Evolutionary conservation across 768 basidiomycete species (phyloP).

Genomic region (Leccinum broughii): DNA sequence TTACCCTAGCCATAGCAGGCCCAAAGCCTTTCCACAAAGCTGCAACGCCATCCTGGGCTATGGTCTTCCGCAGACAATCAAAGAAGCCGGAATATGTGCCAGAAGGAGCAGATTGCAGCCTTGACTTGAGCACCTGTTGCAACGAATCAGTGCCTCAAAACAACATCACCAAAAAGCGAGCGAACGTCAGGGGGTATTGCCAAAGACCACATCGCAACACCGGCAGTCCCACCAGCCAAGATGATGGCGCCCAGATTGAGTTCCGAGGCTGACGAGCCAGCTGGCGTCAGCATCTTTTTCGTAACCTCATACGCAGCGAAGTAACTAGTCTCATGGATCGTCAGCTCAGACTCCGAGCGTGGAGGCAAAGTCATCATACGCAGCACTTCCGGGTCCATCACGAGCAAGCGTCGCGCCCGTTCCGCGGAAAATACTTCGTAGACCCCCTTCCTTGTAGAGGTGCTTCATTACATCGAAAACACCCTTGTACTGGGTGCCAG

Average conservation of each 20-base stretch:
- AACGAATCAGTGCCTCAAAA: slow-evolving; percentile 8
- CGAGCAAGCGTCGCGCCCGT: slow-evolving; percentile 91
- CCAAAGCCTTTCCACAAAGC: slow-evolving; percentile 98
- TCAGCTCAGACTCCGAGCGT: slow-evolving; percentile 8
- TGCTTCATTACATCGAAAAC: slow-evolving; percentile 89
- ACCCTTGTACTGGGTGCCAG: slow-evolving; percentile 77
- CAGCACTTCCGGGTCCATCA: slow-evolving; percentile 96
- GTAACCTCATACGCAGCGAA: slow-evolving; percentile 96
- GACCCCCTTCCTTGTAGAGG: slow-evolving; percentile 90
- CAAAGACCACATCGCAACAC: slow-evolving; percentile 97
- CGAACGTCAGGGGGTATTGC: slow-evolving; percentile 96
- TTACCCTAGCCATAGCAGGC: slow-evolving; percentile 90
- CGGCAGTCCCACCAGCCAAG: slow-evolving; percentile 90
- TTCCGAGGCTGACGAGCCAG: slow-evolving; percentile 73
- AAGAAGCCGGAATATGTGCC: slow-evolving; percentile 95
- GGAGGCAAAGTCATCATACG: slow-evolving; percentile 51
- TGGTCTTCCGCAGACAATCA: slow-evolving; percentile 91
- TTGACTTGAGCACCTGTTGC: slow-evolving; percentile 86
- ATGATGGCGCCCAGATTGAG: slow-evolving; percentile 87
- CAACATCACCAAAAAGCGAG: slow-evolving; percentile 9
- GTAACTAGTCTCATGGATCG: slow-evolving; percentile 55
- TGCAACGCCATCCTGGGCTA: slow-evolving; percentile 80
- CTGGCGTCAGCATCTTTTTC: slow-evolving; percentile 83
- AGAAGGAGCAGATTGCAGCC: slow-evolving; percentile 93
- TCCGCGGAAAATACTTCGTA: slow-evolving; percentile 90